These are phyloP conservation scores for Rostrohypoxylon terebratum DNA, from an alignment of 495 filamentous ascomycete species.

Conservation along the genomic window DNA sequence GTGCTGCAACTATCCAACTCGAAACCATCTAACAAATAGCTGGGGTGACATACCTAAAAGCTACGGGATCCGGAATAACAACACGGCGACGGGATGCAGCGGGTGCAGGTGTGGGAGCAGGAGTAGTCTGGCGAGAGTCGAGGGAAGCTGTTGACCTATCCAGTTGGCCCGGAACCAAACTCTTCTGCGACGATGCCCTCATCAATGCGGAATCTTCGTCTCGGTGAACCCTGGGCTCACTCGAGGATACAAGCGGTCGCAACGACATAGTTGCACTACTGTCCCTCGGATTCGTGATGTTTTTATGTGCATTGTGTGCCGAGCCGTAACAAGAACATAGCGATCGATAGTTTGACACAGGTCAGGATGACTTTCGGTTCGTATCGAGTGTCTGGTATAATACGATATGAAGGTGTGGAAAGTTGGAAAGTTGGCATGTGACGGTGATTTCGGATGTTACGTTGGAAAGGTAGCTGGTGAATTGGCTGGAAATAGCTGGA, in stretches of 20 bases:
- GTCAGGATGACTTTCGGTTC: neutral
- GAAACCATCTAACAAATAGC: neutral
- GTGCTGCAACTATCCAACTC: neutral
- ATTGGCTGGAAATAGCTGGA: neutral
- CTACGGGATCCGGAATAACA: slow-evolving; percentile 79
- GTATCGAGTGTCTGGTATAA: neutral
- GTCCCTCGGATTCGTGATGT: slow-evolving; percentile 23
- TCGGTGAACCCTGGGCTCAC: slow-evolving; percentile 39
- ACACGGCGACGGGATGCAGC: slow-evolving; percentile 59
- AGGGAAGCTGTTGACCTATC: slow-evolving; percentile 30
- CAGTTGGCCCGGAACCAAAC: slow-evolving; percentile 16
- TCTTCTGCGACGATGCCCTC: slow-evolving; percentile 28
- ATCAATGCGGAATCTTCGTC: slow-evolving; percentile 34
- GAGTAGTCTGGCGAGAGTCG: slow-evolving; percentile 30
- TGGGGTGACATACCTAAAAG: slow-evolving; percentile 64
- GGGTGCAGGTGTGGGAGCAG: slow-evolving; percentile 28
- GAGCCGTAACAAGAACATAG: slow-evolving; percentile 30
- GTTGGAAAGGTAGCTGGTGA: slow-evolving; percentile 2
- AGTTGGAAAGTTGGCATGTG: slow-evolving; percentile 41
- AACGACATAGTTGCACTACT: slow-evolving; percentile 48
- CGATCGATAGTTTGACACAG: slow-evolving; percentile 14
- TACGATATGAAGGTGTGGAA: neutral
- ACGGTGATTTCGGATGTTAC: slow-evolving; percentile 19
- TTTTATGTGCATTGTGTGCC: slow-evolving; percentile 41
- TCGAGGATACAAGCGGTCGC: slow-evolving; percentile 45